Evolutionary conservation across 208 protist genomes (phyloP).

Genomic region (Sergeia podlipaevii): DNA sequence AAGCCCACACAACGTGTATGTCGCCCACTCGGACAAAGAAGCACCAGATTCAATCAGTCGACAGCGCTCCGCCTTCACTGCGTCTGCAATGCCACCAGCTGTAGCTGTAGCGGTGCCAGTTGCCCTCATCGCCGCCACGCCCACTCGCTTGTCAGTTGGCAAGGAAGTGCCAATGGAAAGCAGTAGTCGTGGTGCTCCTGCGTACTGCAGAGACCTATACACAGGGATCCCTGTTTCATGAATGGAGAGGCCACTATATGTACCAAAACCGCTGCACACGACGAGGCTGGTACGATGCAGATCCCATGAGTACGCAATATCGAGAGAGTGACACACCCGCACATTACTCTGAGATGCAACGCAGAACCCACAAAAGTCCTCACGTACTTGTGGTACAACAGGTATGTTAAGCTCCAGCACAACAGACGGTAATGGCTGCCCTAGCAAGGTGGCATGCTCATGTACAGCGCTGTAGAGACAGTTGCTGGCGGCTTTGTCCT

Average conservation of each 20-base stretch:
- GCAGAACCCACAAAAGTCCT: slow-evolving; percentile 47
- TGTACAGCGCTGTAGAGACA: slow-evolving; percentile 40
- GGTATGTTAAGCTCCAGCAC: slow-evolving; percentile 41
- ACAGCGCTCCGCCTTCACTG: slow-evolving; percentile 1
- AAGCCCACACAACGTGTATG: slow-evolving; percentile 24
- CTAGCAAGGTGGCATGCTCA: slow-evolving; percentile 8
- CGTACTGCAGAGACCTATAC: slow-evolving; percentile 55
- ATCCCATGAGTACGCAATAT: slow-evolving; percentile 40
- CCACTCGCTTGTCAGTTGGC: slow-evolving; percentile 3
- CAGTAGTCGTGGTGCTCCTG: slow-evolving; percentile 37
- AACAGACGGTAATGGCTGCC: not conserved
- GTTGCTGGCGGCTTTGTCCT: slow-evolving; percentile 28
- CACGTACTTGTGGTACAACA: slow-evolving; percentile 36
- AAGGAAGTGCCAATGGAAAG: slow-evolving; percentile 29
- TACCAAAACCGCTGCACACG: slow-evolving; percentile 34
- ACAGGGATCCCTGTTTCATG: slow-evolving; percentile 61
- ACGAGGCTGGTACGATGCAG: slow-evolving; percentile 30
- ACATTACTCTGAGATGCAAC: slow-evolving; percentile 13
- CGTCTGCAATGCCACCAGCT: slow-evolving; percentile 9
- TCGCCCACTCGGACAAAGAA: slow-evolving; percentile 25
- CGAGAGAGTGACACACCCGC: slow-evolving; percentile 24
- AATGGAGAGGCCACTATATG: slow-evolving; percentile 42
- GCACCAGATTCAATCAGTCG: not conserved
- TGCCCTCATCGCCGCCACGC: slow-evolving; percentile 9
- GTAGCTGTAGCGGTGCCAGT: slow-evolving; percentile 4